Evolutionary conservation across 164 flowering plant species (phyloP).

Genomic region (Santalum album): DNA sequence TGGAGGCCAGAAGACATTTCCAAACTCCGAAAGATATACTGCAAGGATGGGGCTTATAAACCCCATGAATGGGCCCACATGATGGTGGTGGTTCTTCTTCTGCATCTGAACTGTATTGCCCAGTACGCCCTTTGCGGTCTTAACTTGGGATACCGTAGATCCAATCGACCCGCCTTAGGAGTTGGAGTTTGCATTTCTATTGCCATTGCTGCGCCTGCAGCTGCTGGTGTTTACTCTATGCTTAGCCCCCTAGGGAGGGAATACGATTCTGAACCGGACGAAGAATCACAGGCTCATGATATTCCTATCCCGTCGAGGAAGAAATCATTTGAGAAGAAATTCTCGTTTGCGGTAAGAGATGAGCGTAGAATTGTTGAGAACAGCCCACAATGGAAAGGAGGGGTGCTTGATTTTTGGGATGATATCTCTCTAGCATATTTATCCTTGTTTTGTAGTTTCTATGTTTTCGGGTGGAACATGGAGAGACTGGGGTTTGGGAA

Average conservation of each 20-base stretch:
- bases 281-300: conserved; percentile 43
- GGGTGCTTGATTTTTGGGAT: conserved; percentile 79
- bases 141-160: conserved; percentile 71
- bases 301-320: conserved; percentile 10
- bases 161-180: conserved; percentile 71
- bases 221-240: conserved; percentile 65
- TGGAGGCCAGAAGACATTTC: conserved; percentile 67
- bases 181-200: conserved; percentile 63
- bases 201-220: conserved; percentile 75
- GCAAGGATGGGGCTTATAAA: conserved; percentile 81
- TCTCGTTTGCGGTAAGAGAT: conserved; percentile 56
- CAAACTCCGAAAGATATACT: conserved; percentile 63
- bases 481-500: conserved; percentile 95
- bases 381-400: conserved; percentile 75
- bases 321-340: conserved; percentile 49
- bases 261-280: conserved; percentile 43
- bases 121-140: conserved; percentile 81
- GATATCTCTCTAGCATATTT: conserved; percentile 74
- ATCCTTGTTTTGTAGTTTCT: conserved; percentile 74
- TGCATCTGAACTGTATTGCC: conserved; percentile 78
- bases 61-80: conserved; percentile 93
- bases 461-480: conserved; percentile 98
- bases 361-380: conserved; percentile 33
- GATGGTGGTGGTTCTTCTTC: conserved; percentile 74
- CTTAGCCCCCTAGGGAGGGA: conserved; percentile 83